These are phyloP conservation scores for Climacium dendroides DNA, from an alignment of 225 moss, liverwort and hornwort genomes.

Conservation along the genomic window DNA sequence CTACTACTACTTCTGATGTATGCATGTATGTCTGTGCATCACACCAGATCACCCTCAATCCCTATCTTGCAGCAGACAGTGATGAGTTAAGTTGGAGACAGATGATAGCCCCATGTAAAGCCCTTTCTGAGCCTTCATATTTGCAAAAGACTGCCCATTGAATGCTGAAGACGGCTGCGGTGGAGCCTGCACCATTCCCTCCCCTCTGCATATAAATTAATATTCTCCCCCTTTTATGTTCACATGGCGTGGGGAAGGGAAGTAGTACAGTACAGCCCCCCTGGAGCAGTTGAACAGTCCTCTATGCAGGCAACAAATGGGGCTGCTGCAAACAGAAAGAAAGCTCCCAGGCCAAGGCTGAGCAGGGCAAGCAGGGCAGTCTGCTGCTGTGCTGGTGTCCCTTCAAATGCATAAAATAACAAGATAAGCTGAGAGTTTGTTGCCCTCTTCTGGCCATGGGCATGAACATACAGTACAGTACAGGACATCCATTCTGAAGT, in stretches of 20 bases:
- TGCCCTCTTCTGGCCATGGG: too few relatives aligned
- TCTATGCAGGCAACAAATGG: neutral
- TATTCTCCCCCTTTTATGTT: neutral
- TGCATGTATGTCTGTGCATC: too few relatives aligned
- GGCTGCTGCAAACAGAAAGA: too few relatives aligned
- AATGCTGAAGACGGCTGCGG: neutral
- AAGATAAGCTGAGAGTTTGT: neutral
- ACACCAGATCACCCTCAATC: too few relatives aligned
- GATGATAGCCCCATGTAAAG: neutral
- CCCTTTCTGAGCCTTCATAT: neutral
- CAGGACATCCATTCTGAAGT: too few relatives aligned
- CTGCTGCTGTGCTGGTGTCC: neutral
- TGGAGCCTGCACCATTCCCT: rapidly evolving
- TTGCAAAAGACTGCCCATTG: neutral
- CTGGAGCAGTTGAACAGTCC: neutral
- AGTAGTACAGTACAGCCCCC: neutral
- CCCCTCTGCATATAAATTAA: too few relatives aligned
- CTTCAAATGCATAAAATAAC: neutral
- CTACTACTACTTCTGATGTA: too few relatives aligned
- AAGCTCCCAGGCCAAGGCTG: too few relatives aligned
- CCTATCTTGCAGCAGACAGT: too few relatives aligned
- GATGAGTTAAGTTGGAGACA: too few relatives aligned
- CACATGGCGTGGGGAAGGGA: neutral
- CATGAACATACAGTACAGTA: too few relatives aligned
- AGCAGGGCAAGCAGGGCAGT: too few relatives aligned